Evolutionary conservation across 805 yeast genomes (phyloP).

Genomic region (Debaryomyces castellii): DNA sequence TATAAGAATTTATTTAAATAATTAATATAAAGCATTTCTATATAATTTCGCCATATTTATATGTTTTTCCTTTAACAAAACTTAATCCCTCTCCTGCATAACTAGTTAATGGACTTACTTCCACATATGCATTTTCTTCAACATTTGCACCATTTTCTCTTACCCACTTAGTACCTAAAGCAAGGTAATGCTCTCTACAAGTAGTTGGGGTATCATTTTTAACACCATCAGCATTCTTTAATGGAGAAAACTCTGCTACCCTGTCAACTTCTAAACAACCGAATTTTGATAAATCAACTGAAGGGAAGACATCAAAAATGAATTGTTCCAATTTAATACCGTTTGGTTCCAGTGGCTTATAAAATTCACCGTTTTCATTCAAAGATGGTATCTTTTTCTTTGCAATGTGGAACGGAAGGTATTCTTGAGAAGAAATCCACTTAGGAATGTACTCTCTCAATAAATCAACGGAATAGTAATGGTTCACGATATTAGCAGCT

Average conservation of each 20-base stretch:
- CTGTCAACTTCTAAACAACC: slow-evolving; percentile 93
- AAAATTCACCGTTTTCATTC: slow-evolving; percentile 41
- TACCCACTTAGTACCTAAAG: slow-evolving; percentile 75
- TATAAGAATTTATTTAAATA: not conserved
- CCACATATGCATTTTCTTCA: slow-evolving; percentile 52
- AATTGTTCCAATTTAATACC: slow-evolving; percentile 96
- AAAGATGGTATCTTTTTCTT: slow-evolving; percentile 76
- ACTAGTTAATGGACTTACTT: slow-evolving; percentile 73
- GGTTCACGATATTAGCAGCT: slow-evolving; percentile 97
- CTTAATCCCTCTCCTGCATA: slow-evolving; percentile 75
- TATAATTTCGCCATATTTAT: slow-evolving; percentile 31
- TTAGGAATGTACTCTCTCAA: slow-evolving; percentile 55
- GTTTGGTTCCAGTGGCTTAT: slow-evolving; percentile 74
- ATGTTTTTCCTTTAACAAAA: slow-evolving; percentile 47
- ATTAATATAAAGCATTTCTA: slow-evolving; percentile 5
- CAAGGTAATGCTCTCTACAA: slow-evolving; percentile 63
- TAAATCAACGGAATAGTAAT: slow-evolving; percentile 85
- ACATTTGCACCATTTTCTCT: slow-evolving; percentile 65
- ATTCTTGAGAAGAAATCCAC: slow-evolving; percentile 67
- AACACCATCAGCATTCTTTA: slow-evolving; percentile 88
- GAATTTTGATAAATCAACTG: slow-evolving; percentile 65
- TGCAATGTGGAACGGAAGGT: slow-evolving; percentile 93
- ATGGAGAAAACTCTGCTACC: slow-evolving; percentile 83
- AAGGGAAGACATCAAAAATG: slow-evolving; percentile 92
- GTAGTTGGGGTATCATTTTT: slow-evolving; percentile 82